phyloP scores from a whole-genome alignment of 768 basidiomycete genomes.

The Cyathus striatus region DNA sequence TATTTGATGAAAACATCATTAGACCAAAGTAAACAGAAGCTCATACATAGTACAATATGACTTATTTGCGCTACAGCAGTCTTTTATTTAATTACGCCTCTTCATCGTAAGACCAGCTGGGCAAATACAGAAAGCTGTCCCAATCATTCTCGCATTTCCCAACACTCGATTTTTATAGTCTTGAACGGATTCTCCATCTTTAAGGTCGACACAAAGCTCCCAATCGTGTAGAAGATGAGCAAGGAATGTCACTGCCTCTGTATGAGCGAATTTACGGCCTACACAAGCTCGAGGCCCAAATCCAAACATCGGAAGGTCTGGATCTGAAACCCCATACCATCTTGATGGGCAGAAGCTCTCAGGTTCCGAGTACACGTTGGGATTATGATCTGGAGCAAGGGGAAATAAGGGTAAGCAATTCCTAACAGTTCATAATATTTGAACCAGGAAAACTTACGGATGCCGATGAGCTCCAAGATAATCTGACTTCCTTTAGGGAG shows the following conservation, averaged over 20 bases:
- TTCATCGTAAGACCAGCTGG: conserved; percentile 8
- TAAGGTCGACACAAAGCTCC: neutral
- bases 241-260: neutral
- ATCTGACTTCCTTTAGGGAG: neutral
- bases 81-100: too few species aligned
- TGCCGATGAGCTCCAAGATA: neutral
- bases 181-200: neutral
- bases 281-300: neutral
- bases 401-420: too few species aligned
- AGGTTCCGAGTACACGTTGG: neutral
- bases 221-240: neutral
- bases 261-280: neutral
- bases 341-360: neutral
- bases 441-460: neutral
- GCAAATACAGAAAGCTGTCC: neutral
- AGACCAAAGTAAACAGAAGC: too few species aligned
- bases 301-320: neutral
- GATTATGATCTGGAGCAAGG: neutral
- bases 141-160: too few species aligned
- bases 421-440: neutral
- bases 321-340: neutral
- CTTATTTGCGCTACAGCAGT: too few species aligned
- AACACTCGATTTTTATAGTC: neutral
- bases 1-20: too few species aligned
- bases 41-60: too few species aligned